These are phyloP conservation scores for Naematelia aurantialba DNA, from an alignment of 768 basidiomycete genomes.

Conservation along the genomic window DNA sequence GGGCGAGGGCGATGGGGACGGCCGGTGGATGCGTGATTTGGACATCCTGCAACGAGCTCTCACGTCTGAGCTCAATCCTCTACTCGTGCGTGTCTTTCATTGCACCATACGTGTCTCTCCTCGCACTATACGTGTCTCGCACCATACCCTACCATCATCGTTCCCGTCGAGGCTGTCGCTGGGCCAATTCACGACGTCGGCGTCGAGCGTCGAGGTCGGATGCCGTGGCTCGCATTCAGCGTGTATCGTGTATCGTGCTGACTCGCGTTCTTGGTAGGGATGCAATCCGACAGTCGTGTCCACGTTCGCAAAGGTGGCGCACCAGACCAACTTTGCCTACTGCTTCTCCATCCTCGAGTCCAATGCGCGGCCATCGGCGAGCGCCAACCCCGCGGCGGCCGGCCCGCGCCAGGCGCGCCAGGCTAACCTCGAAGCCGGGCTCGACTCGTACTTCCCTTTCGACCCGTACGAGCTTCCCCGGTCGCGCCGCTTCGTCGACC, in stretches of 20 bases:
- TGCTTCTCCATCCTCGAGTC: slow-evolving; percentile 87
- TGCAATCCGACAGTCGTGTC: slow-evolving; percentile 85
- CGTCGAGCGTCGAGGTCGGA: too few species aligned
- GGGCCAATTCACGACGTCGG: too few species aligned
- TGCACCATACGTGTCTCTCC: not conserved
- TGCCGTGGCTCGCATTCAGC: too few species aligned
- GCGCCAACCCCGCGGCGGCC: not conserved
- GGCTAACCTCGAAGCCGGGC: slow-evolving; percentile 57
- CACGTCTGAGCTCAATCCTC: slow-evolving; percentile 76
- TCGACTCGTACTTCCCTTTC: slow-evolving; percentile 96
- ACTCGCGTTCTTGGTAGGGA: too few species aligned
- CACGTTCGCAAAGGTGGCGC: slow-evolving; percentile 91
- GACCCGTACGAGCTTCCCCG: slow-evolving; percentile 90
- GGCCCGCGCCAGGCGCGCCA: slow-evolving; percentile 34
- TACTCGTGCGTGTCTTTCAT: slow-evolving; percentile 62
- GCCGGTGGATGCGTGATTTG: slow-evolving; percentile 82
- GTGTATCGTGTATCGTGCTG: too few species aligned
- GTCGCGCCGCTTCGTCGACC: slow-evolving; percentile 71
- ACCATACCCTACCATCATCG: too few species aligned
- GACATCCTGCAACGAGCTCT: slow-evolving; percentile 74
- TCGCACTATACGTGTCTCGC: not conserved
- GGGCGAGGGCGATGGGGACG: slow-evolving; percentile 40
- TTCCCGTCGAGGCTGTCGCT: slow-evolving; percentile 51
- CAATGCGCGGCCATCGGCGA: slow-evolving; percentile 53
- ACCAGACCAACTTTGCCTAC: slow-evolving; percentile 84